Conservation (phyloP, 1,139 yeast species). For the Candida mesenterica region DNA sequence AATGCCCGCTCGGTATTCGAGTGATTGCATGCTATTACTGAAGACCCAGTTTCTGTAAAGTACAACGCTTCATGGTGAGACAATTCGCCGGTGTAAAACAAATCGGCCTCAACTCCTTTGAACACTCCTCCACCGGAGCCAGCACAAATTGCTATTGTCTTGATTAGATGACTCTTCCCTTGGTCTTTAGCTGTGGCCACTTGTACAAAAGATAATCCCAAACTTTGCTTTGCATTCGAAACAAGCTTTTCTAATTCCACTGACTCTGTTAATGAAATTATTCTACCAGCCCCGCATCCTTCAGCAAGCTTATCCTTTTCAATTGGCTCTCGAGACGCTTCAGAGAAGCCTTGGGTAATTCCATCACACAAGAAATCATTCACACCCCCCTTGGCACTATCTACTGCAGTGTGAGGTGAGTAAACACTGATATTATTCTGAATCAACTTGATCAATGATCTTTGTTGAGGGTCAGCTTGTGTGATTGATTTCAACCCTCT, state of each 20-base stretch:
- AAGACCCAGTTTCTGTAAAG: slow-evolving; percentile 68
- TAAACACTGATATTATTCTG: slow-evolving; percentile 81
- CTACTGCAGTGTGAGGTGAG: slow-evolving; percentile 95
- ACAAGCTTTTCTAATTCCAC: slow-evolving; percentile 48
- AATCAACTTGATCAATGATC: slow-evolving; percentile 67
- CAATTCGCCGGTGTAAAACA: slow-evolving; percentile 86
- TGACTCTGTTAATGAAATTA: slow-evolving; percentile 50
- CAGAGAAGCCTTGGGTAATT: slow-evolving; percentile 33
- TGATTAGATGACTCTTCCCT: slow-evolving; percentile 31
- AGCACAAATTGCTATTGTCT: slow-evolving; percentile 83
- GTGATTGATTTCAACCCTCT: slow-evolving; percentile 79
- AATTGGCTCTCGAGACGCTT: slow-evolving; percentile 27
- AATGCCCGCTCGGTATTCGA: slow-evolving; percentile 92
- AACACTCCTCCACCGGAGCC: slow-evolving; percentile 86
- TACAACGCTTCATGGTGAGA: slow-evolving; percentile 87
- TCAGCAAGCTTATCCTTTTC: slow-evolving; percentile 27
- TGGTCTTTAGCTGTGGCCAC: slow-evolving; percentile 49
- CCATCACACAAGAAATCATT: slow-evolving; percentile 86
- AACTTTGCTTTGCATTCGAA: slow-evolving; percentile 49
- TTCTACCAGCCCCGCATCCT: slow-evolving; percentile 82
- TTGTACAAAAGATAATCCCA: slow-evolving; percentile 60
- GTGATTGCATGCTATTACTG: slow-evolving; percentile 80
- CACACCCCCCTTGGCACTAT: slow-evolving; percentile 88
- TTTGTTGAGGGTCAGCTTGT: slow-evolving; percentile 73
- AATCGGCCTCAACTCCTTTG: slow-evolving; percentile 65